Evolutionary conservation across 1,284 basidiomycete genomes (phyloP), one percentile per base, ranked within the genome.

Genomic region (Melampsora abietis-canadensis): DNA sequence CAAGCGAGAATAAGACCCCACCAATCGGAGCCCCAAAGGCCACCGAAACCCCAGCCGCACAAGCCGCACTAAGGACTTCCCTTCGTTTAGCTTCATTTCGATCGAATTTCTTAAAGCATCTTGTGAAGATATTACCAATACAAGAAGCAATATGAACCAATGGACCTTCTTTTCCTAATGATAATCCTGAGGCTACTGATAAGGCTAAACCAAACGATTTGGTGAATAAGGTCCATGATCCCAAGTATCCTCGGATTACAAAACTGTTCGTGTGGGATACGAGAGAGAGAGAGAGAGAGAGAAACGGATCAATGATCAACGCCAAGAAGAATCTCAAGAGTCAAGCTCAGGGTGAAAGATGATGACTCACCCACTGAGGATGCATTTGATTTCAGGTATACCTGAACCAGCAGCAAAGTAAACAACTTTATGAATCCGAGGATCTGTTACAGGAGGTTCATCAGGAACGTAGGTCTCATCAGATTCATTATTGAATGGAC

Each of bases 341-440:
- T 15, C 27, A 31, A 17, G 31, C 27, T 68, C 5, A 40, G 37
- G 59, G 7, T 46, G 4, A 19, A 21, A 27, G 27, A 21, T 15
- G 19, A n/a, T 10, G 40, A 40, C 76, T 82, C 59, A 77, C 87
- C 90, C 93, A 75, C 92, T 94, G 48, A 98, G 85, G 75, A 98
- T 96, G 0, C 93, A 94, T 83, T 98, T 98, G 82, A 98, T 90
- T 82, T 98, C 95, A 0, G 94, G 94, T 75, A 98, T 95, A 77
- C 95, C 95, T 79, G 91, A 93, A 15, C 95, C 95, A 34, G 92
- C 92, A 15, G 94, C 95, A 88, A 91, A 78, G 76, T 78, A 78
- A 66, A 75, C 77, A 47, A 75, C 66, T 61, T 46, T 68, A 14
- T 76, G 77, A 62, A 66, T 76, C 37, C 57, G 68, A 27, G 76